Percentiles rank a stretch among this genome's conserved stretches.
Evolutionary conservation across 2,329 filamentous ascomycete genomes (phyloP).

Genomic region (Trichoderma oligosporum): DNA sequence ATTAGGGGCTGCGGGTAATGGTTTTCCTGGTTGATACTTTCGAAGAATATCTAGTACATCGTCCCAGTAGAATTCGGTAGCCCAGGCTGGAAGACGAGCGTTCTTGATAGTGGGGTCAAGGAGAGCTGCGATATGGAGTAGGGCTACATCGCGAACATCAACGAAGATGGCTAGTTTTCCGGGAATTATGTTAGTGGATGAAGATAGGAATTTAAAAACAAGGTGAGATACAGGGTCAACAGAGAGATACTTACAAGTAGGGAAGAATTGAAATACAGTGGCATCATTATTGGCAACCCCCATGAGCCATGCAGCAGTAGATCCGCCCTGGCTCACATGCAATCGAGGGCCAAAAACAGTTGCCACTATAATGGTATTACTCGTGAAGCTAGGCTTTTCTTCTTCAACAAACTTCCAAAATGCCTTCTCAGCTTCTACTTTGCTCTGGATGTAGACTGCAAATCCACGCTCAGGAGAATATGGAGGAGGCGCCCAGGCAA

Average conservation of each 20-base stretch:
- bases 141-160: constrained; percentile 25
- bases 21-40: too few species aligned
- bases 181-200: neutral
- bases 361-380: constrained; percentile 27
- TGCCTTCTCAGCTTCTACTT: constrained; percentile 33
- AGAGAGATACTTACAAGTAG: too few species aligned
- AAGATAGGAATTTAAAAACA: too few species aligned
- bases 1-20: too few species aligned
- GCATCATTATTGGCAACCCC: too few species aligned
- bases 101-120: constrained; percentile 23
- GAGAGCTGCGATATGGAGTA: constrained; percentile 27
- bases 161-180: constrained; percentile 16
- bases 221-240: too few species aligned
- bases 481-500: neutral
- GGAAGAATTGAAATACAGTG: too few species aligned
- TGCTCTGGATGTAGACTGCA: constrained; percentile 36
- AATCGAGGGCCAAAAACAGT: neutral
- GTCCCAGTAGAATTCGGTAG: constrained; percentile 21
- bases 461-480: neutral
- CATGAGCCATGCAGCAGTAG: neutral
- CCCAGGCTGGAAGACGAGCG: constrained; percentile 28
- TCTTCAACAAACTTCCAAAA: constrained; percentile 36
- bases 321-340: neutral
- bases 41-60: too few species aligned
- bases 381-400: constrained; percentile 27